Conservation (phyloP, 495 filamentous ascomycete species). For the Peziza echinospora region DNA sequence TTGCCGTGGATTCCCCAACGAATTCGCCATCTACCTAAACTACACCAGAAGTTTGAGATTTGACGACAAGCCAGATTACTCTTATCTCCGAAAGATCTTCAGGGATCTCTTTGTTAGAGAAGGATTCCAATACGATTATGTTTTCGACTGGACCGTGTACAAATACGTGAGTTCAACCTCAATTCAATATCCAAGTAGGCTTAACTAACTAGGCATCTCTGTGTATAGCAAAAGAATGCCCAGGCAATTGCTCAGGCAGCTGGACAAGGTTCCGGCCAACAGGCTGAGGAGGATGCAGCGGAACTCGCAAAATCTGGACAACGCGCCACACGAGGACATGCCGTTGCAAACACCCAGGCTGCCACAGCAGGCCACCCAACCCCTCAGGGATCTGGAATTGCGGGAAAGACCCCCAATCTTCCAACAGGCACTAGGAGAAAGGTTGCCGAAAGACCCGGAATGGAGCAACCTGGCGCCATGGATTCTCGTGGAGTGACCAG, state of each 20-base stretch:
- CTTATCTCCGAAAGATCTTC: slow-evolving; percentile 99
- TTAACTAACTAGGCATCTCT: slow-evolving; percentile 11
- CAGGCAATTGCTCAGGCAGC: slow-evolving; percentile 65
- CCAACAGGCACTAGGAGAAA: slow-evolving; percentile 67
- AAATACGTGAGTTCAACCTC: slow-evolving; percentile 42
- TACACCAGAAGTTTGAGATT: slow-evolving; percentile 97
- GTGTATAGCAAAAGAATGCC: slow-evolving; percentile 69
- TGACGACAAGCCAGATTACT: slow-evolving; percentile 99
- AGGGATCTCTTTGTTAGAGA: slow-evolving; percentile 97
- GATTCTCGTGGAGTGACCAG: slow-evolving; percentile 77
- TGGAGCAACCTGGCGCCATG: slow-evolving; percentile 36
- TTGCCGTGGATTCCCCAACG: slow-evolving; percentile 97
- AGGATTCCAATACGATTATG: slow-evolving; percentile 99
- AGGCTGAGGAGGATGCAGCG: slow-evolving; percentile 35
- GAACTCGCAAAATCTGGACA: slow-evolving; percentile 46
- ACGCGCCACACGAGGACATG: not conserved
- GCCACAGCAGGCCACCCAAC: slow-evolving; percentile 38
- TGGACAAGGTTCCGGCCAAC: slow-evolving; percentile 22
- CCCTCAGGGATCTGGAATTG: slow-evolving; percentile 41
- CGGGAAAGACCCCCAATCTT: slow-evolving; percentile 24
- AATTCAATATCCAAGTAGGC: not conserved
- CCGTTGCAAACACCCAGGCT: slow-evolving; percentile 33
- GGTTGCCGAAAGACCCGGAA: slow-evolving; percentile 47
- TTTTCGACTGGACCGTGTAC: slow-evolving; percentile 99
- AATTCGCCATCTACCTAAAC: slow-evolving; percentile 99